Percentiles rank a stretch among this genome's conserved stretches.
Evolutionary conservation across 192 early-diverging fungal species (phyloP).

Genomic region (Entophlyctis luteolus): DNA sequence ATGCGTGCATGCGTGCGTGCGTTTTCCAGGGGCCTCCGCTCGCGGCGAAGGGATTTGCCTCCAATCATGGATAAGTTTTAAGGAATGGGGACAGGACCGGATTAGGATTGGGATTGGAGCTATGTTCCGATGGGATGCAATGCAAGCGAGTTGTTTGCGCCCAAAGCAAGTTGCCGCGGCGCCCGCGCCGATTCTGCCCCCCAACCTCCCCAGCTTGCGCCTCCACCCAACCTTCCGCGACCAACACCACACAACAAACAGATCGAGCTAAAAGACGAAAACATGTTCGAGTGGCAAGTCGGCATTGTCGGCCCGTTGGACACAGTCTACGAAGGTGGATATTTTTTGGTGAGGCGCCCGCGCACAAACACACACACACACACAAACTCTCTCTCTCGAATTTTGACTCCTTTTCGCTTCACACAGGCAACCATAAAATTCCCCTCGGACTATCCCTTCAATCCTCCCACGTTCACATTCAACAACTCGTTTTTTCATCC

Average conservation of each 20-base stretch:
- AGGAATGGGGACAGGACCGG: no score
- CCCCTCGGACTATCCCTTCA: slow-evolving; percentile 56
- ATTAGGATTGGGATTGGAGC: no score
- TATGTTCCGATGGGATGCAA: no score
- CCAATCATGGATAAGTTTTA: no score
- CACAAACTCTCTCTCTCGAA: not conserved
- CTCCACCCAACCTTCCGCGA: no score
- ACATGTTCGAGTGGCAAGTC: slow-evolving; percentile 57
- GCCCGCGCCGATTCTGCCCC: no score
- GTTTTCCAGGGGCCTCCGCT: no score
- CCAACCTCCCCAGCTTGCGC: no score
- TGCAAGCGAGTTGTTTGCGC: no score
- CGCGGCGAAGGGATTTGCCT: no score
- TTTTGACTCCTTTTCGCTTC: not conserved
- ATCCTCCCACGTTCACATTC: slow-evolving; percentile 55
- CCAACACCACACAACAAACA: slow-evolving; percentile 24
- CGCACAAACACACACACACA: not conserved
- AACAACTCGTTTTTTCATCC: slow-evolving; percentile 51
- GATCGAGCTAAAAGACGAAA: slow-evolving; percentile 41
- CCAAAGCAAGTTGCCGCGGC: no score
- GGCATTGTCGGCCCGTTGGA: slow-evolving; percentile 56
- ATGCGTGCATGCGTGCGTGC: no score
- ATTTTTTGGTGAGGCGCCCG: slow-evolving; percentile 41
- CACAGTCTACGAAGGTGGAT: slow-evolving; percentile 55
- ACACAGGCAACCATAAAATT: slow-evolving; percentile 55